phyloP scores from a whole-genome alignment of 108 stramenopile genomes.

The Cylindrotheca fusiformis region DNA sequence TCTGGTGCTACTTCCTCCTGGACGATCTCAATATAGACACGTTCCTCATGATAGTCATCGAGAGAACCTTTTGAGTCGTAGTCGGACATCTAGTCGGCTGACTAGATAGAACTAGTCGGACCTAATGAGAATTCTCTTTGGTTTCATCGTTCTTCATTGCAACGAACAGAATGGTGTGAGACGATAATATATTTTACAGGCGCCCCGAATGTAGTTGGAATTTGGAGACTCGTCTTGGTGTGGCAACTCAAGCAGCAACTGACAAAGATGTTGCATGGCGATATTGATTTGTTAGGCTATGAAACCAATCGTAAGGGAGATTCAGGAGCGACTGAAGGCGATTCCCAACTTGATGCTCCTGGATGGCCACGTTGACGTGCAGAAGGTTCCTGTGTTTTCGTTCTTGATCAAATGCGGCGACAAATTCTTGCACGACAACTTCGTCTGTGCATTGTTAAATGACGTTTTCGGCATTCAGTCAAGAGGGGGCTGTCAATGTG shows the following conservation, averaged over 20 bases:
- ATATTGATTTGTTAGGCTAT: conserved; percentile 33
- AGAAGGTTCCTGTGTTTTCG: conserved; percentile 80
- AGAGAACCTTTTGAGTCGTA: too few relatives aligned
- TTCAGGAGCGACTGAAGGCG: conserved; percentile 41
- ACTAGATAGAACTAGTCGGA: too few relatives aligned
- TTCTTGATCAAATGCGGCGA: conserved; percentile 72
- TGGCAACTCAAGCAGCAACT: conserved; percentile 70
- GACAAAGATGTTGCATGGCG: conserved; percentile 39
- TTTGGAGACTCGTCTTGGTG: conserved; percentile 84
- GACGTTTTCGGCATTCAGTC: conserved; percentile 98
- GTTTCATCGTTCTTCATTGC: too few relatives aligned
- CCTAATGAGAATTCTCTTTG: too few relatives aligned
- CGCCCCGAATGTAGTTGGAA: conserved; percentile 92
- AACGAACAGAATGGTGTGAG: too few relatives aligned
- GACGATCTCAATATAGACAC: conserved; percentile 74
- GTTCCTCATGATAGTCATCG: too few relatives aligned
- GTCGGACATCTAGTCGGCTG: too few relatives aligned
- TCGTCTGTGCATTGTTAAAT: conserved; percentile 94
- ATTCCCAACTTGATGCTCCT: conserved; percentile 82
- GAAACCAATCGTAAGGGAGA: conserved; percentile 52
- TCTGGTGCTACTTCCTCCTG: conserved; percentile 55
- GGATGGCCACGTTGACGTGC: conserved; percentile 31
- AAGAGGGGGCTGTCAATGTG: conserved; percentile 93
- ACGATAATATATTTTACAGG: too few relatives aligned
- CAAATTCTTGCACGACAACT: conserved; percentile 94